A percentile compares a stretch with the other conserved stretches of the same genome.
Evolutionary conservation across 1,284 basidiomycete genomes (phyloP).

Genomic region (Rhizoctonia solani): DNA sequence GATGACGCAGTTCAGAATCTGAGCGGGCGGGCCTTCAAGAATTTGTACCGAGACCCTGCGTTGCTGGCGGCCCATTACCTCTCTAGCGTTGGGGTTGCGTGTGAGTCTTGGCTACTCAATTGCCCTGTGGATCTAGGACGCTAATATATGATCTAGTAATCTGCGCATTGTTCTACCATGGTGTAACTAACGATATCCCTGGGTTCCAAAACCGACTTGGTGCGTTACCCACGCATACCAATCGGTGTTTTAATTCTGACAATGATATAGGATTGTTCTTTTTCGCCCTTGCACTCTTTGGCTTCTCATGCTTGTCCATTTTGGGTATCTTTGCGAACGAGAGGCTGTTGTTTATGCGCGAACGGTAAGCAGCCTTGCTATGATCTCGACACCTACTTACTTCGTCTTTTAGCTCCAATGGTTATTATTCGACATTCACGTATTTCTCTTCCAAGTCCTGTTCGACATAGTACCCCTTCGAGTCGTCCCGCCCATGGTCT

Average conservation of each 20-base stretch:
- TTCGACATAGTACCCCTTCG: constrained; percentile 95
- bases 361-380: constrained; percentile 62
- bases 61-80: constrained; percentile 89
- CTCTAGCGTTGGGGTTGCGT: constrained; percentile 79
- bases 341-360: constrained; percentile 92
- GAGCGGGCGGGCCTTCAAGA: constrained; percentile 97
- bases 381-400: not conserved
- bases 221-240: constrained; percentile 49
- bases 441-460: constrained; percentile 94
- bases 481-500: constrained; percentile 90
- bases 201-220: constrained; percentile 91
- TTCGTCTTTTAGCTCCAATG: constrained; percentile 74
- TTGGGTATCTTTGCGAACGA: constrained; percentile 92
- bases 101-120: constrained; percentile 53
- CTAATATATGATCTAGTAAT: constrained; percentile 1
- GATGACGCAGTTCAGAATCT: constrained; percentile 91
- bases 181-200: constrained; percentile 78
- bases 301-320: constrained; percentile 93
- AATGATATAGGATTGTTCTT: constrained; percentile 80
- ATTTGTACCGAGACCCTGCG: constrained; percentile 91
- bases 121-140: not conserved
- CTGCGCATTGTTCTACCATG: constrained; percentile 43
- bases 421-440: constrained; percentile 93
- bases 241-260: not conserved
- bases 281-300: constrained; percentile 93